These are phyloP conservation scores for Thraustochytrium aureum DNA, from an alignment of 352 stramenopile genomes.

Conservation along the genomic window DNA sequence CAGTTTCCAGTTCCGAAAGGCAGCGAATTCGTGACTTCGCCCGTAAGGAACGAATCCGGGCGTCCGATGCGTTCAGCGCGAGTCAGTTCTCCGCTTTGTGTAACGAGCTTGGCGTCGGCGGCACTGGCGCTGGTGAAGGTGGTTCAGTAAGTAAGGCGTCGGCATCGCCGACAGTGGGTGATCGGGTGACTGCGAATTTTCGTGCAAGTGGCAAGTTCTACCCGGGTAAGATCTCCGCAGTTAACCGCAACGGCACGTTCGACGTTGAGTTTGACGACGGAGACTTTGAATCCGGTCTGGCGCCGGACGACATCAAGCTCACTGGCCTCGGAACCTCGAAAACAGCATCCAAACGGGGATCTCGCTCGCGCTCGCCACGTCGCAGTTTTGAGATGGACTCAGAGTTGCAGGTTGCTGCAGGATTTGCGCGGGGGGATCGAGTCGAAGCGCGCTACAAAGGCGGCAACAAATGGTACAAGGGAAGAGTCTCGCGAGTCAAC, in stretches of 20 bases:
- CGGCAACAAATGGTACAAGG: not conserved
- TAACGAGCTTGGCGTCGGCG: not conserved
- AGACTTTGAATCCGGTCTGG: constrained; percentile 64
- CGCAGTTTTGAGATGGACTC: too few relatives aligned
- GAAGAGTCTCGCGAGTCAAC: not conserved
- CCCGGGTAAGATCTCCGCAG: constrained; percentile 66
- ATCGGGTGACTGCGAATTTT: constrained; percentile 68
- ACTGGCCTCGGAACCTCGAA: not conserved
- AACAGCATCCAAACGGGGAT: constrained; percentile 65
- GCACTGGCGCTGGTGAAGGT: not conserved
- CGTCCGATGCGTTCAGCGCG: not conserved
- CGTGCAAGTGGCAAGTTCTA: constrained; percentile 68
- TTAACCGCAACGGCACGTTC: constrained; percentile 68
- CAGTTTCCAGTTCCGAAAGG: too few relatives aligned
- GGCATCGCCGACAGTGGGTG: constrained; percentile 50
- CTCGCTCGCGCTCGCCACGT: constrained; percentile 66
- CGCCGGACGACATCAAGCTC: constrained; percentile 58
- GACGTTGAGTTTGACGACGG: constrained; percentile 75
- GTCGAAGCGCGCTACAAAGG: not conserved
- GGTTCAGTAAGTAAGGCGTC: not conserved
- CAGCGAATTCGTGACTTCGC: not conserved
- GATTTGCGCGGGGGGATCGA: not conserved
- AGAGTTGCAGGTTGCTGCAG: constrained; percentile 59
- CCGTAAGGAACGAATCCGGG: not conserved
- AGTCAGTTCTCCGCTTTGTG: not conserved